Base-by-base conservation (phyloP, 2,329 filamentous ascomycete species). In the Beauveria rudraprayagi region DNA sequence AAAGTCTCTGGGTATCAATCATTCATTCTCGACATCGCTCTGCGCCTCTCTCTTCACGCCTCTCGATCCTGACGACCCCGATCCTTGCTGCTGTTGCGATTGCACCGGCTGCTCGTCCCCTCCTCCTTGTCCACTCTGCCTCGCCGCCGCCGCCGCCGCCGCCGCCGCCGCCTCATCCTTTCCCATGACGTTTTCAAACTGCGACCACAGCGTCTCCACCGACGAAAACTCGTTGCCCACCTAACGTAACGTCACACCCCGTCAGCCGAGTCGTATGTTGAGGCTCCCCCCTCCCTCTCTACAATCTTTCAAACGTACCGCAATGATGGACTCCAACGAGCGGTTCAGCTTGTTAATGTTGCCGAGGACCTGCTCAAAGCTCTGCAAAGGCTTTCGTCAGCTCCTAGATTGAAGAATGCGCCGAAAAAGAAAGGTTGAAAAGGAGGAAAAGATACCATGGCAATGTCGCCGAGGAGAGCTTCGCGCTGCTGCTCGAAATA, bases 221-320 rank as follows among this genome's bases (percentile, higher is more conserved):
- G 91, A 92, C n/a, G 90, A 88, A 76, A 99, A 97, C 70, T 99
- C 94, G 75, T 96, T 96, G 43, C 94, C 94, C 57, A 99, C 87
- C 87, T 91, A 60, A 53, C 7, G 17, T 22, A 17, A 11, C 34
- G 14, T 22, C 22, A 22, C 22, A 22, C 22, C n/a, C n/a, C 14
- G 50, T 37, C 46, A 28, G 22, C 41, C 7, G 3, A n/a, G 17
- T 2, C 5, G 34, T 6, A 3, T 6, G 11, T 37, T 16, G 34
- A 37, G 17, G 4, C 9, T 7, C 8, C 28, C 8, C 40, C 17
- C 14, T 43, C 41, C 19, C 9, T 43, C n/a, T 43, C 3, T 30
- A 14, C 9, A 2, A 2, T 34, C 3, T 10, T 14, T 22, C 19
- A 11, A 37, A 55, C 53, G 53, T 78, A 93, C 93, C 52, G 91